These are phyloP conservation scores for Candida adriatica DNA, from an alignment of 805 yeast genomes.

Conservation along the genomic window DNA sequence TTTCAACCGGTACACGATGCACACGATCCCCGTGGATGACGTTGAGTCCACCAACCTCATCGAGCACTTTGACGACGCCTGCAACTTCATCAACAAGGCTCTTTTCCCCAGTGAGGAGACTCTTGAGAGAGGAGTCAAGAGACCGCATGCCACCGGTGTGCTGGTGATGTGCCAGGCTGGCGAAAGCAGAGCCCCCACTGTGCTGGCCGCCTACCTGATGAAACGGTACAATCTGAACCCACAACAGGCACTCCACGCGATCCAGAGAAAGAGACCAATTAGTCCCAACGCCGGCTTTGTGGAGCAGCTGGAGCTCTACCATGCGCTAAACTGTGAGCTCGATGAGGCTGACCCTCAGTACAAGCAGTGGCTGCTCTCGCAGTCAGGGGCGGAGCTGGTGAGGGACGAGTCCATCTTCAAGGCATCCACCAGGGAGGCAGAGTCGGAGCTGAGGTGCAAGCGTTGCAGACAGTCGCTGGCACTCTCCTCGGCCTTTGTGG, in stretches of 20 bases:
- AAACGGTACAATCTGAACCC: constrained; percentile 53
- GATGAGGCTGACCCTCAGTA: constrained; percentile 28
- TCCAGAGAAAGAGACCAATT: constrained; percentile 56
- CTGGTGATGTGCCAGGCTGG: constrained; percentile 87
- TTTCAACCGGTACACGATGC: constrained; percentile 42
- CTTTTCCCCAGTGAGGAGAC: constrained; percentile 38
- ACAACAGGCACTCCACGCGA: constrained; percentile 65
- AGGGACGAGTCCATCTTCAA: constrained; percentile 26
- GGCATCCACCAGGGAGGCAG: constrained; percentile 18
- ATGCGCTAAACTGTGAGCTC: constrained; percentile 33
- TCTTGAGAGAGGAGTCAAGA: constrained; percentile 19
- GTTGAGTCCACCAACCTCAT: constrained; percentile 60
- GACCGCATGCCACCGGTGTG: constrained; percentile 36
- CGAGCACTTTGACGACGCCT: constrained; percentile 51
- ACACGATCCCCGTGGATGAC: constrained; percentile 69
- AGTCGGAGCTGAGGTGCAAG: constrained; percentile 59
- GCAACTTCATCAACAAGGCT: constrained; percentile 60
- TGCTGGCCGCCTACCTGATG: constrained; percentile 86
- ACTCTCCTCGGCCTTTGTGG: constrained; percentile 48
- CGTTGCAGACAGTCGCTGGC: constrained; percentile 75
- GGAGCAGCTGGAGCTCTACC: constrained; percentile 63
- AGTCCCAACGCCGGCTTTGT: constrained; percentile 71
- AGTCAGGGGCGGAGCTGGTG: neutral
- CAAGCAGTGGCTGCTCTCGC: constrained; percentile 35
- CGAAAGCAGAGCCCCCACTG: constrained; percentile 82